Percentiles rank a stretch among this genome's conserved stretches.
Evolutionary conservation across 192 early-diverging fungal species (phyloP).

Genomic region (Umbelopsis isabellina): DNA sequence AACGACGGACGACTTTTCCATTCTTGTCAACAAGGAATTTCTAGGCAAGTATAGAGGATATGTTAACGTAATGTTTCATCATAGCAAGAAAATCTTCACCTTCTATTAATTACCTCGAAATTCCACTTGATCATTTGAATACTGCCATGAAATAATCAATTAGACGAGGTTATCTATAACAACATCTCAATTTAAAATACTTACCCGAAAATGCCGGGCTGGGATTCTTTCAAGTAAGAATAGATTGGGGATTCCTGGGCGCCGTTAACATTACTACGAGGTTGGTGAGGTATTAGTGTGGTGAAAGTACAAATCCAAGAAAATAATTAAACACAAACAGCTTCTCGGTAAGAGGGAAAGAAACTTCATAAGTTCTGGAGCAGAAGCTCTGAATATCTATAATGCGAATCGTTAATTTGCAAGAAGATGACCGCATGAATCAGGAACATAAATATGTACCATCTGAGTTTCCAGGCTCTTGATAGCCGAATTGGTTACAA

Average conservation of each 20-base stretch:
- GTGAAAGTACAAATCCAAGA: background rate
- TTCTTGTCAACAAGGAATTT: constrained; percentile 76
- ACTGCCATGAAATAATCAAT: constrained; percentile 8
- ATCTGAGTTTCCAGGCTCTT: constrained; percentile 59
- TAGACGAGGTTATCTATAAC: background rate
- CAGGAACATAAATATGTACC: constrained; percentile 36
- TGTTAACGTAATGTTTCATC: too few species aligned
- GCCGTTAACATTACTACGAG: constrained; percentile 73
- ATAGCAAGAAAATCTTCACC: background rate
- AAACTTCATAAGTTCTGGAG: constrained; percentile 72
- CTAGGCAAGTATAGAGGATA: constrained; percentile 12
- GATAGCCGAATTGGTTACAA: constrained; percentile 83
- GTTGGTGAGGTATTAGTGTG: background rate
- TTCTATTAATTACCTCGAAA: constrained; percentile 56
- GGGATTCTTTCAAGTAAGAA: constrained; percentile 59
- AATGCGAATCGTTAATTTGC: background rate
- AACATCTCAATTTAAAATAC: background rate
- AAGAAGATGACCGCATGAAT: constrained; percentile 30
- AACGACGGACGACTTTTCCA: constrained; percentile 69
- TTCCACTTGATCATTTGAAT: constrained; percentile 79
- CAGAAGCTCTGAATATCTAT: constrained; percentile 59
- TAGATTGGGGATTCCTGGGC: constrained; percentile 67
- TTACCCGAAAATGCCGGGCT: constrained; percentile 38
- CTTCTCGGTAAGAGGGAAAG: constrained; percentile 90
- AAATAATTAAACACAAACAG: constrained; percentile 38